Percentiles rank a stretch among this genome's conserved stretches.
Evolutionary conservation across 257 asterid genomes (phyloP).

Genomic region (Solanum megistacrolobum): DNA sequence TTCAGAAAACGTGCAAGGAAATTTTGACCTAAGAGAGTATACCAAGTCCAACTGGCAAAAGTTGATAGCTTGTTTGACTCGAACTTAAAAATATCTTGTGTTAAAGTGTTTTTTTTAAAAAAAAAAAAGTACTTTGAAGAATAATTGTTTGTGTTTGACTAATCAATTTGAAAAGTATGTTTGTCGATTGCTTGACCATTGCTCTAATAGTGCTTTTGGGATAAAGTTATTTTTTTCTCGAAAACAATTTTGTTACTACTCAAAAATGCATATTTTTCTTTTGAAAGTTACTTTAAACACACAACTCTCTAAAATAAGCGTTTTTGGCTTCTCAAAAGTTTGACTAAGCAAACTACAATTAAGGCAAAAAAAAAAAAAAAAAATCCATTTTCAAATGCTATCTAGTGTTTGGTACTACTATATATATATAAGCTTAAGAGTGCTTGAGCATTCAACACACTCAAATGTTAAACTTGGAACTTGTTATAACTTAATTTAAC

Average conservation of each 20-base stretch:
- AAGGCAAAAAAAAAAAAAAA: not conserved
- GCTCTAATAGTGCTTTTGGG: not conserved
- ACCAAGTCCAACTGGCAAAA: not conserved
- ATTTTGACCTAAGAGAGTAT: not conserved
- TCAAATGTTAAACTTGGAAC: not conserved
- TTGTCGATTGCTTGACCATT: not conserved
- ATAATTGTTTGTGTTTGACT: not conserved
- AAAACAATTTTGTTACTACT: not conserved
- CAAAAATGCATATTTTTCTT: not conserved
- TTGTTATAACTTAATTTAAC: not conserved
- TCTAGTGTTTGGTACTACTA: not conserved
- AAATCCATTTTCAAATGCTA: not conserved
- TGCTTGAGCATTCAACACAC: not conserved
- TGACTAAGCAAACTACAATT: not conserved
- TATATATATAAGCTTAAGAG: not conserved
- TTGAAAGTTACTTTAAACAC: not conserved
- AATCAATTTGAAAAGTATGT: not conserved
- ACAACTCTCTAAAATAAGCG: not conserved
- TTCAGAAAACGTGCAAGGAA: not conserved
- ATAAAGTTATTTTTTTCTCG: not conserved
- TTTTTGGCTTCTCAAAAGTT: not conserved
- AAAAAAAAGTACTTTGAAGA: not conserved
- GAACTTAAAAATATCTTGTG: not conserved
- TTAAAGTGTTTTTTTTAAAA: too few species aligned
- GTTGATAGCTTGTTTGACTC: not conserved